Evolutionary conservation across 2,329 filamentous ascomycete genomes (phyloP).

Genomic region (Arthroderma sp.): DNA sequence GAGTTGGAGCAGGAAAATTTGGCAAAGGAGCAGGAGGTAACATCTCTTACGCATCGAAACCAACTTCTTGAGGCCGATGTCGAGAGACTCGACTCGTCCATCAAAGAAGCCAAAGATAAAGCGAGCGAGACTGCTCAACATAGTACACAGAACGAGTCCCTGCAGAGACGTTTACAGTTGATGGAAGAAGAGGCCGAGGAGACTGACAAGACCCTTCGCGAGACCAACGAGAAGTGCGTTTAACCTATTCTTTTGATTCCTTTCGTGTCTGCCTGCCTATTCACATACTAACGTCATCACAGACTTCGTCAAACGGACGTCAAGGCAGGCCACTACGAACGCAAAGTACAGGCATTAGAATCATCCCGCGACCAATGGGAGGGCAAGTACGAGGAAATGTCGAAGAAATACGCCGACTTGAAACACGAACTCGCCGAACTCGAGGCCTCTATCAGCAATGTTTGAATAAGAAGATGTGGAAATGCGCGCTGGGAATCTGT

Average conservation of each 20-base stretch:
- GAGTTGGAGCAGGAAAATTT: slow-evolving; percentile 86
- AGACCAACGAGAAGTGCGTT: slow-evolving; percentile 95
- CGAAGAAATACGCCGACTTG: slow-evolving; percentile 68
- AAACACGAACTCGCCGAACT: slow-evolving; percentile 89
- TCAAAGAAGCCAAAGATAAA: slow-evolving; percentile 78
- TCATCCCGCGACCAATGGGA: slow-evolving; percentile 88
- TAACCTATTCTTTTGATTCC: neutral
- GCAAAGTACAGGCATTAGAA: slow-evolving; percentile 96
- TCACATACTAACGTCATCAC: slow-evolving; percentile 12
- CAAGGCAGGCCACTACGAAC: slow-evolving; percentile 98
- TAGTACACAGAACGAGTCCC: slow-evolving; percentile 78
- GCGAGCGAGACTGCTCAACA: slow-evolving; percentile 71
- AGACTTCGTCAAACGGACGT: slow-evolving; percentile 98
- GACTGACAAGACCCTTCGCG: slow-evolving; percentile 88
- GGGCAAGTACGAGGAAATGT: slow-evolving; percentile 94
- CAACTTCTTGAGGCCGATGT: slow-evolving; percentile 77
- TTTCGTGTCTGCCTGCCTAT: slow-evolving; percentile 1
- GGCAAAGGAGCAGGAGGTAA: slow-evolving; percentile 95
- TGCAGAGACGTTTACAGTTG: slow-evolving; percentile 84
- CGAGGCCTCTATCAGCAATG: slow-evolving; percentile 82
- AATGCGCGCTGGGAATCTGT: neutral
- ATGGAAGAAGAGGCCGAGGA: slow-evolving; percentile 97
- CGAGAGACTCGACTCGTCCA: slow-evolving; percentile 73
- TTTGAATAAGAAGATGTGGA: slow-evolving; percentile 39
- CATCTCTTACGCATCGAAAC: slow-evolving; percentile 91